phyloP scores from a whole-genome alignment of 2,329 filamentous ascomycete genomes.

The Fusarium albidum region DNA sequence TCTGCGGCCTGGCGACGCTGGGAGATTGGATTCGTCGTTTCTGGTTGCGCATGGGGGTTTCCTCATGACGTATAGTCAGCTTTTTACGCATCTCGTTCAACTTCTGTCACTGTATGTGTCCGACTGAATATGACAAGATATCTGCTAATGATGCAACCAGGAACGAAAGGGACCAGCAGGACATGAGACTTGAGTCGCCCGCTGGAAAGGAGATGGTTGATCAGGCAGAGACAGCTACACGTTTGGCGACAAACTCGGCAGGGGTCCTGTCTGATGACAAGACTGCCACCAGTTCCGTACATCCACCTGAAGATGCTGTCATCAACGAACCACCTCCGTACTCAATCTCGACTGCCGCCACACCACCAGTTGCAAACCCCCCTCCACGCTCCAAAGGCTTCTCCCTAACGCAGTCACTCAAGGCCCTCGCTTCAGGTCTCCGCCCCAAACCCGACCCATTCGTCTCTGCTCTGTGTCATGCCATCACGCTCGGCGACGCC shows the following conservation, averaged over 20 bases:
- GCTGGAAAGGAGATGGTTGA: neutral
- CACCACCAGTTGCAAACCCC: no score
- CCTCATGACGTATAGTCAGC: neutral
- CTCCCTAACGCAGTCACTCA: no score
- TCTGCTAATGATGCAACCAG: neutral
- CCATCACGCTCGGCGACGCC: slow-evolving; percentile 29
- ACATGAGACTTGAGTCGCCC: neutral
- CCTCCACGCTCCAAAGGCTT: no score
- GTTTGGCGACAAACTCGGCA: no score
- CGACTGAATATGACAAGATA: neutral
- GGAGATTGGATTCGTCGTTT: neutral
- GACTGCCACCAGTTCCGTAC: no score
- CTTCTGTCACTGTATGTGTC: neutral
- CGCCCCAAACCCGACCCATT: neutral
- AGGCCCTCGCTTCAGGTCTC: neutral
- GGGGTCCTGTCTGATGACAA: no score
- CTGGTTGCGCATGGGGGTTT: neutral
- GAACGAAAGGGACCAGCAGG: neutral
- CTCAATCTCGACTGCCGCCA: no score
- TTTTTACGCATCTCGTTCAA: neutral
- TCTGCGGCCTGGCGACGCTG: neutral
- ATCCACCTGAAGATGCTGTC: no score
- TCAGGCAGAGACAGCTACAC: no score
- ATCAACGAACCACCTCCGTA: no score
- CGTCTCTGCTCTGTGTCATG: slow-evolving; percentile 12